Percentiles rank a stretch among this genome's conserved stretches.
Evolutionary conservation across 805 yeast species (phyloP).

Genomic region (Nakazawaea wickerhamii): DNA sequence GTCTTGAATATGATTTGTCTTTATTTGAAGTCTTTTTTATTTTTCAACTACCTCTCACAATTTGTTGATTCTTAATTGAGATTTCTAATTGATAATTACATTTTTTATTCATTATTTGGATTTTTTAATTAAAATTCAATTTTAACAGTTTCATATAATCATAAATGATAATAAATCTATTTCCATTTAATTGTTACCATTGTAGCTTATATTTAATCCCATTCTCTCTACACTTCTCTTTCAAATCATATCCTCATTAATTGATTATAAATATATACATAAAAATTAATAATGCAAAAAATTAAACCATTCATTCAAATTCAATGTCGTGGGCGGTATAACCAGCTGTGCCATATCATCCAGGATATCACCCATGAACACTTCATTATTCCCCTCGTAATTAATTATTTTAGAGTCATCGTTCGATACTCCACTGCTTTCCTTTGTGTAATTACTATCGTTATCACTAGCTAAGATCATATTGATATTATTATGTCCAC

Average conservation of each 20-base stretch:
- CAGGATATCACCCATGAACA: not conserved
- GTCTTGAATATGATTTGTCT: not conserved
- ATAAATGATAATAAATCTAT: not conserved
- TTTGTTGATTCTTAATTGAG: not conserved
- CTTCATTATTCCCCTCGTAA: not conserved
- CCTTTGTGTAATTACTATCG: not conserved
- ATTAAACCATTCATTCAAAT: conserved; percentile 13
- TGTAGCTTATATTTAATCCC: too few species aligned
- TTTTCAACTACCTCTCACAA: not conserved
- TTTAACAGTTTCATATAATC: too few species aligned
- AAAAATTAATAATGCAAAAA: conserved; percentile 6
- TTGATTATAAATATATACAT: not conserved
- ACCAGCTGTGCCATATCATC: not conserved
- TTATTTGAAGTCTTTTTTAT: not conserved
- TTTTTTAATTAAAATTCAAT: too few species aligned
- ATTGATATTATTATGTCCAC: not conserved
- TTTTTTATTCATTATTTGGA: too few species aligned
- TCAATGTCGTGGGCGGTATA: conserved; percentile 7
- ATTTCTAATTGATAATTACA: too few species aligned
- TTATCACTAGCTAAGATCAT: too few species aligned
- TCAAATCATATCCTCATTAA: too few species aligned
- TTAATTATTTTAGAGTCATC: not conserved
- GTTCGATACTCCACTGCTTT: too few species aligned
- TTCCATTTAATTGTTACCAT: not conserved
- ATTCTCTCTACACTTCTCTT: too few species aligned